These are phyloP conservation scores for Pittosporum tobira DNA, from an alignment of 129 eudicot species.

Conservation along the genomic window DNA sequence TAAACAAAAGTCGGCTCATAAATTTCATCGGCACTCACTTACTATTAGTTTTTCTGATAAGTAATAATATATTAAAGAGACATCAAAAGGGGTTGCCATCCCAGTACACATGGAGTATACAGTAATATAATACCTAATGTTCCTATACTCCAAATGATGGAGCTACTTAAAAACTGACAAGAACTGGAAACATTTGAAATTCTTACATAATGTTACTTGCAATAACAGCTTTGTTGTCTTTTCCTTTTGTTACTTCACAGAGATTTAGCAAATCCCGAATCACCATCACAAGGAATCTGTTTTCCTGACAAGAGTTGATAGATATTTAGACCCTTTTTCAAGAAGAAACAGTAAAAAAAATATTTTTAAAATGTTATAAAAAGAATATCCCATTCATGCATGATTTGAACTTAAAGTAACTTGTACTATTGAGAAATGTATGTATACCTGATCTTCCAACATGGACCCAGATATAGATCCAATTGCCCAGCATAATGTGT, in stretches of 20 bases:
- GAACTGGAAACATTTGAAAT: not conserved
- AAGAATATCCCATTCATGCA: not conserved
- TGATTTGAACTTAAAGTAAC: not conserved
- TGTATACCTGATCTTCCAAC: slow-evolving; percentile 92
- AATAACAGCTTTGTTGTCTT: slow-evolving; percentile 97
- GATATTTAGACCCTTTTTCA: too few relatives aligned
- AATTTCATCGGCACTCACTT: not conserved
- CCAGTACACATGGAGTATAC: too few relatives aligned
- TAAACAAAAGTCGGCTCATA: too few relatives aligned
- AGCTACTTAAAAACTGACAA: not conserved
- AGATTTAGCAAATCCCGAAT: slow-evolving; percentile 90
- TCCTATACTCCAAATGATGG: not conserved
- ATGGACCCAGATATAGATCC: slow-evolving; percentile 99
- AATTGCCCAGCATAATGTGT: slow-evolving; percentile 97
- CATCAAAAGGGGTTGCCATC: too few relatives aligned
- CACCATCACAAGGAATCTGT: slow-evolving; percentile 96
- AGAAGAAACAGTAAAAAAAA: too few relatives aligned
- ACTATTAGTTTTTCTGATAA: too few relatives aligned
- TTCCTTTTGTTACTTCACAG: slow-evolving; percentile 96
- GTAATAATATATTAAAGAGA: too few relatives aligned
- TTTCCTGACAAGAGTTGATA: slow-evolving; percentile 66
- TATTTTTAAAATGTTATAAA: too few relatives aligned
- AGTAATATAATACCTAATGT: not conserved
- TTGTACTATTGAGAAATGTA: not conserved
- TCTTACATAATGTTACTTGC: slow-evolving; percentile 96